Percentiles rank a stretch among this genome's conserved stretches.
These are phyloP conservation scores for Phalaenopsis hybrid DNA, from an alignment of 116 monocot genomes.

Conservation along the genomic window DNA sequence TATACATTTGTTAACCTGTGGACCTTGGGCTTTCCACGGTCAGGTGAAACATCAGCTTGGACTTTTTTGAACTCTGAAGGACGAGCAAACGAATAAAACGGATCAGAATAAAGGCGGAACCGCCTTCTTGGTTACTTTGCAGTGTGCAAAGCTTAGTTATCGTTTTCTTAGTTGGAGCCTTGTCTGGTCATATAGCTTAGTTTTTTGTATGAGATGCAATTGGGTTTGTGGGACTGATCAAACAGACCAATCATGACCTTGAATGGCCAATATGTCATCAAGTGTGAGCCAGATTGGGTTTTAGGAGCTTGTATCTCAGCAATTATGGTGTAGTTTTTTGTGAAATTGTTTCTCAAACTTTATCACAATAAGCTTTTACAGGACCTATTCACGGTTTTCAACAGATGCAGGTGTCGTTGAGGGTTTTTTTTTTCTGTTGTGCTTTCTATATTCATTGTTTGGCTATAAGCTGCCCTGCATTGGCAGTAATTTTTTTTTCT, in stretches of 20 bases:
- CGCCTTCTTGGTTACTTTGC: no score
- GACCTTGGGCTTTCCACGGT: no score
- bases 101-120: no score
- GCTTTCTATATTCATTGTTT: constrained; percentile 2
- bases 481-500: background rate
- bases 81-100: no score
- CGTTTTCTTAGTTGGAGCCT: background rate
- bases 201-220: background rate
- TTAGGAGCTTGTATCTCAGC: background rate
- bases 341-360: background rate
- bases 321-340: background rate
- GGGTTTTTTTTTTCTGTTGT: background rate
- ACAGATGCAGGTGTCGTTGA: background rate
- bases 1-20: no score
- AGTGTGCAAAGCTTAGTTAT: no score
- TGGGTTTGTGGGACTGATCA: background rate
- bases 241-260: background rate
- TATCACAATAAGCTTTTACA: background rate
- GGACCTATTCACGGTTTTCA: background rate
- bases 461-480: background rate
- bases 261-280: background rate
- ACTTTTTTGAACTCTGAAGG: no score
- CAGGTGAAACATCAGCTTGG: no score
- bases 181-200: background rate
- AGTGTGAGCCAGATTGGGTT: background rate